These are phyloP conservation scores for Chytriomyces sp. DNA, from an alignment of 192 early-diverging fungal species.

Conservation along the genomic window DNA sequence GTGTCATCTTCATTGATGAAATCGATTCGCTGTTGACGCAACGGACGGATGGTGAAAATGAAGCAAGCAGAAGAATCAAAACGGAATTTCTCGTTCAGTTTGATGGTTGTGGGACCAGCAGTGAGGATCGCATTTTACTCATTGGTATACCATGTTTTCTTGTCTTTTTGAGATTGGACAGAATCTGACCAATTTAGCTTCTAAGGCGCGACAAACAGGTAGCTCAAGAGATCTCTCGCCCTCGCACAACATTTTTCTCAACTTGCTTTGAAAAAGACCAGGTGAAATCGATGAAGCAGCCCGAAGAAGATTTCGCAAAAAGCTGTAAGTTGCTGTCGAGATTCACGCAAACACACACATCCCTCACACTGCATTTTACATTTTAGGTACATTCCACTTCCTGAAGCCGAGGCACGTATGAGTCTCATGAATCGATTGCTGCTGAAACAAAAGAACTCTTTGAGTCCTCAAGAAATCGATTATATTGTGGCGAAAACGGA, in stretches of 20 bases:
- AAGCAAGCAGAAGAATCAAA: constrained; percentile 87
- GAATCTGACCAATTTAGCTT: not conserved
- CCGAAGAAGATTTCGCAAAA: constrained; percentile 65
- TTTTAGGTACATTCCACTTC: constrained; percentile 79
- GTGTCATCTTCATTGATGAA: constrained; percentile 93
- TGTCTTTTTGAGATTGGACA: too few relatives aligned
- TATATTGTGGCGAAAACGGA: constrained; percentile 69
- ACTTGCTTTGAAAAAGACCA: constrained; percentile 46
- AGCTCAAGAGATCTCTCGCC: too few relatives aligned
- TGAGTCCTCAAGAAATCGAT: constrained; percentile 65
- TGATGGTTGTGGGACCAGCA: constrained; percentile 77
- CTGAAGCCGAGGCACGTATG: constrained; percentile 70
- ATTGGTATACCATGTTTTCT: constrained; percentile 49
- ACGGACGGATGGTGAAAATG: constrained; percentile 86
- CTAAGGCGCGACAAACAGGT: constrained; percentile 47
- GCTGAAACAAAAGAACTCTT: constrained; percentile 56
- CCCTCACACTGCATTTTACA: not conserved
- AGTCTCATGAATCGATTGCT: constrained; percentile 71
- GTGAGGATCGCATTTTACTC: constrained; percentile 81
- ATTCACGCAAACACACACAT: too few relatives aligned
- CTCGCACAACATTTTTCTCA: not conserved
- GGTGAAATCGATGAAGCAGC: constrained; percentile 95
- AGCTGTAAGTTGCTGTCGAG: constrained; percentile 38
- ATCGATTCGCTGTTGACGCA: constrained; percentile 91
- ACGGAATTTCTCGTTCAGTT: constrained; percentile 85